phyloP scores from a whole-genome alignment of 2,329 filamentous ascomycete species.

The Chaetomiaceae sp. region DNA sequence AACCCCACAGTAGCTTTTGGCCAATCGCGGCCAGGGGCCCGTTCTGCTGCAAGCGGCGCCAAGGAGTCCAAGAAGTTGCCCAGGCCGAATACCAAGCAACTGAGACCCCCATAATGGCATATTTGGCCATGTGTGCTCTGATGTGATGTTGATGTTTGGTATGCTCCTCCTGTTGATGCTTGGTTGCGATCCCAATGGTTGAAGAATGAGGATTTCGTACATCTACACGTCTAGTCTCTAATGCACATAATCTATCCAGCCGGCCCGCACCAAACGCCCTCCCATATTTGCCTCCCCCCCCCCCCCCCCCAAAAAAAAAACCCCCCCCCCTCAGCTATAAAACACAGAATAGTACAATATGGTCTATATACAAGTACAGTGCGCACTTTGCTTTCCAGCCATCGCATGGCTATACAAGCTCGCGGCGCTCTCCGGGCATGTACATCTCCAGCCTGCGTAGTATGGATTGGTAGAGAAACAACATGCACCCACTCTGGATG shows the following conservation, averaged over 20 bases:
- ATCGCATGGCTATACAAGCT: slow-evolving; percentile 16
- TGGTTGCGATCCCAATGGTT: neutral
- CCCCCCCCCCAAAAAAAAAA: too few relatives aligned
- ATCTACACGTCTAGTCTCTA: slow-evolving; percentile 21
- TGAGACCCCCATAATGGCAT: too few relatives aligned
- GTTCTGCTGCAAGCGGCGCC: neutral
- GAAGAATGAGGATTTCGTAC: slow-evolving; percentile 13
- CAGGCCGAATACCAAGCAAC: neutral
- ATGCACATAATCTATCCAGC: slow-evolving; percentile 21
- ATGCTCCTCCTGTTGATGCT: too few relatives aligned
- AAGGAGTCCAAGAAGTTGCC: neutral
- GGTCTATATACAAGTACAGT: slow-evolving; percentile 19
- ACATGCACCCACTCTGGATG: slow-evolving; percentile 93
- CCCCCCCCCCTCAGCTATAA: slow-evolving; percentile 3
- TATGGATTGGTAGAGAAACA: slow-evolving; percentile 89
- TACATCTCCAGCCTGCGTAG: slow-evolving; percentile 67
- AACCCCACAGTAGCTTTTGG: slow-evolving; percentile 8
- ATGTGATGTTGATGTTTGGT: too few relatives aligned
- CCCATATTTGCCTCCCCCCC: slow-evolving; percentile 10
- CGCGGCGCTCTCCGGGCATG: slow-evolving; percentile 34
- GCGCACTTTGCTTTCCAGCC: neutral
- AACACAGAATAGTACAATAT: slow-evolving; percentile 22
- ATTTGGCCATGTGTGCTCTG: too few relatives aligned
- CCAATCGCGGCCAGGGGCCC: slow-evolving; percentile 5
- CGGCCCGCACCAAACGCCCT: slow-evolving; percentile 22